Percentiles rank a stretch among this genome's conserved stretches.
Conservation (phyloP, 176 grass and related monocot species). For the Oryza australiensis region DNA sequence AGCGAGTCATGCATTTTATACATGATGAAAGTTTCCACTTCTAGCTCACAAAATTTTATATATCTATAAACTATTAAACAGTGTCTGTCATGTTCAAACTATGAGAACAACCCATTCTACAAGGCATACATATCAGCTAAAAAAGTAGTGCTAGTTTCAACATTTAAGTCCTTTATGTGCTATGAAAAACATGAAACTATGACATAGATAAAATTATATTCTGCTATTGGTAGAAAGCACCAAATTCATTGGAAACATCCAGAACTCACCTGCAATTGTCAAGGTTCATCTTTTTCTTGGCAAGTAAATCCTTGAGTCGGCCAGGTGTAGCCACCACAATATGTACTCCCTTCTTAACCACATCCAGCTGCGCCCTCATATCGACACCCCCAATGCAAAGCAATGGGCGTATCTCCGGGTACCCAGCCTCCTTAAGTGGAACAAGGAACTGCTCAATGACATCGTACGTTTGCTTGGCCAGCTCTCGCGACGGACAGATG, state of each 20-base stretch:
- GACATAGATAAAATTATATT: not conserved
- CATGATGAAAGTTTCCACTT: not conserved
- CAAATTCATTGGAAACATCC: not conserved
- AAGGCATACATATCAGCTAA: not conserved
- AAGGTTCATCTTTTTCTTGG: conserved; percentile 98
- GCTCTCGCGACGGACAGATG: conserved; percentile 83
- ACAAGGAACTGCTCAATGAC: conserved; percentile 69
- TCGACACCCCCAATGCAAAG: conserved; percentile 88
- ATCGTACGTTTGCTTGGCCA: conserved; percentile 89
- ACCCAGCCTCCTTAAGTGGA: conserved; percentile 55
- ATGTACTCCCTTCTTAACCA: conserved; percentile 84
- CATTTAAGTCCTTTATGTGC: not conserved
- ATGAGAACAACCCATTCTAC: not conserved
- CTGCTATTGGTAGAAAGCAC: not conserved
- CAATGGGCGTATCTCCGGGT: conserved; percentile 74
- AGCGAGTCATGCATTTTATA: not conserved
- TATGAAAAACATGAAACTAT: not conserved
- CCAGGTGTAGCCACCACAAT: conserved; percentile 90
- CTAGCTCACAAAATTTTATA: not conserved
- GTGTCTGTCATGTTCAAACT: not conserved
- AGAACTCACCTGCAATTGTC: conserved; percentile 78
- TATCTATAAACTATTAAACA: not conserved
- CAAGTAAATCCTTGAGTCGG: conserved; percentile 85
- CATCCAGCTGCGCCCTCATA: conserved; percentile 79
- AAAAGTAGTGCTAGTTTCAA: not conserved